Percentiles rank a stretch among this genome's conserved stretches.
These are phyloP conservation scores for Cryphonectria radicalis DNA, from an alignment of 2,329 filamentous ascomycete genomes.

Conservation along the genomic window DNA sequence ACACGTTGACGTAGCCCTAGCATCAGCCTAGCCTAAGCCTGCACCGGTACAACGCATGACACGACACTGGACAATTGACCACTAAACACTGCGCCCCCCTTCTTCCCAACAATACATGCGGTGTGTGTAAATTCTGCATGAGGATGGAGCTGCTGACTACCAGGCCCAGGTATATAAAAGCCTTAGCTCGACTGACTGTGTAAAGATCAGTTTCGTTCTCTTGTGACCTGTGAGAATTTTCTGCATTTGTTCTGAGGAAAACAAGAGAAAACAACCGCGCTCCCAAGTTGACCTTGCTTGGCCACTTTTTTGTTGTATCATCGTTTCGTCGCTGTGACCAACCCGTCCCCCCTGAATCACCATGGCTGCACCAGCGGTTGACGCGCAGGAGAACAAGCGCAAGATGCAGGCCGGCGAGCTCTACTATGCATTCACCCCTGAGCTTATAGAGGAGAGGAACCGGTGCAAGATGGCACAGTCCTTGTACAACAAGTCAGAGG, in stretches of 20 bases:
- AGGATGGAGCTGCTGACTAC: constrained; percentile 13
- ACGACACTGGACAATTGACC: background rate
- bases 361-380: constrained; percentile 35
- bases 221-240: background rate
- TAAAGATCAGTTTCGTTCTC: no score
- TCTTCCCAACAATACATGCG: background rate
- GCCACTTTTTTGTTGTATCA: no score
- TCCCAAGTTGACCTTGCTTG: background rate
- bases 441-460: constrained; percentile 65
- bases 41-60: background rate
- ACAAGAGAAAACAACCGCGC: background rate
- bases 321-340: background rate
- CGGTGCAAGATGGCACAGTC: constrained; percentile 65
- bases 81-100: no score
- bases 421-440: constrained; percentile 74
- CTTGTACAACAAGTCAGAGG: constrained; percentile 66
- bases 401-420: constrained; percentile 71
- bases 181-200: background rate
- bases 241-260: background rate
- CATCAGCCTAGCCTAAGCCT: background rate
- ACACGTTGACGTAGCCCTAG: background rate
- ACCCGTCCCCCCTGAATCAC: background rate
- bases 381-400: constrained; percentile 52
- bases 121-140: constrained; percentile 2
- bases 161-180: constrained; percentile 4